Evolutionary conservation across 2,329 filamentous ascomycete species (phyloP), one percentile per base, ranked within the genome.

Genomic region (Endocalyx cinctus): DNA sequence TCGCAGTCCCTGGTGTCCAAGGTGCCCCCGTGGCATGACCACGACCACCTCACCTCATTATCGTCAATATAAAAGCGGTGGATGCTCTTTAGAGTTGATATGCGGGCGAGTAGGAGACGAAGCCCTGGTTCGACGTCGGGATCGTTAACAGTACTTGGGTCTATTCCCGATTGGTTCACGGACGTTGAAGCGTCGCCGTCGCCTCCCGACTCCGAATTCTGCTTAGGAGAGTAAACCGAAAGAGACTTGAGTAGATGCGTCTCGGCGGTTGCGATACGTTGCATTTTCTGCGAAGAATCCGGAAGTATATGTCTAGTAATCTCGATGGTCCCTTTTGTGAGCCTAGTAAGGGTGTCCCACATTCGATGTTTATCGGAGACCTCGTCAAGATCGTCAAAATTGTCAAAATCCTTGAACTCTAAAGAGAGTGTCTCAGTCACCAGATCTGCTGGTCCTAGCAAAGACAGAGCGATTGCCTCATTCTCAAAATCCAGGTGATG

Each of bases 241-340:
- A 43, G 38, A 31, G 34, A 37, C 10, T 42, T 31, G 17, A n/a
- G n/a, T n/a, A 44, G 6, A 15, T 48, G 31, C 14, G 19, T 18
- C 22, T 37, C 36, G 15, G 46, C 44, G 15, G 27, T 38, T 22
- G 42, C 32, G 4, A 48, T 38, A 5, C 43, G 43, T 22, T 32
- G 37, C 4, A 32, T 13, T 30, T 48, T 41, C 27, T 42, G 33
- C 10, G 38, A 34, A 17, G 22, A n/a, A 14, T 45, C 25, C 10
- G 43, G 39, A 22, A 42, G 25, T 16, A 29, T 17, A 6, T 16
- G n/a, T 11, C 30, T 43, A 13, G 31, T 29, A 10, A 27, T 17
- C 18, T 28, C 16, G 20, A 33, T 25, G 6, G 25, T 35, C 20
- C 27, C 32, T 6, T 27, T 20, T 7, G 16, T 20, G 5, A 34